Evolutionary conservation across 2,329 filamentous ascomycete genomes (phyloP).

Genomic region (Blastomyces percursus): DNA sequence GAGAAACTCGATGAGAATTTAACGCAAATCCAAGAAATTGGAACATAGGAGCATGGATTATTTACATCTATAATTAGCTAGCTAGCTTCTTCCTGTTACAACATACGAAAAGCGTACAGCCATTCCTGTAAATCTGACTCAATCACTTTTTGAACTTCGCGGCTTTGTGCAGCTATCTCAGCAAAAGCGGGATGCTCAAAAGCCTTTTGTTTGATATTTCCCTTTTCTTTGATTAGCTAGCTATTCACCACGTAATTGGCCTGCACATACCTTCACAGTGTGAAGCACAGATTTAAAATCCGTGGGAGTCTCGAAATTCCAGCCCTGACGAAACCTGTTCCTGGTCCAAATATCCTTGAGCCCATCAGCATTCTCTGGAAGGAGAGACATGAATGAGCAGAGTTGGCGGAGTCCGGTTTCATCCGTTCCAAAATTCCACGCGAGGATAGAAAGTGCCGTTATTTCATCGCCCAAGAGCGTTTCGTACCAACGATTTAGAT

Average conservation of each 20-base stretch:
- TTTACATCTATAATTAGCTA: background rate
- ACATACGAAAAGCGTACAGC: background rate
- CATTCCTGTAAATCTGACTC: background rate
- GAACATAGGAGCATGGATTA: background rate
- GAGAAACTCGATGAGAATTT: too few species aligned
- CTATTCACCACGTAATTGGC: background rate
- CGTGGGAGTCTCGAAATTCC: background rate
- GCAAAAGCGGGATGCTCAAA: background rate
- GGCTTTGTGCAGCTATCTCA: background rate
- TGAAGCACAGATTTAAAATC: background rate
- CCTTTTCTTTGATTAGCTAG: constrained; percentile 1
- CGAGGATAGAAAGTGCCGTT: background rate
- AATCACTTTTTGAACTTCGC: background rate
- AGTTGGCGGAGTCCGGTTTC: background rate
- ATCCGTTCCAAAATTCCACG: background rate
- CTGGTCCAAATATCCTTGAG: background rate
- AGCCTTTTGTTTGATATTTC: constrained; percentile 1
- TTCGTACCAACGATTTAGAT: background rate
- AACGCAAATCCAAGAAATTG: too few species aligned
- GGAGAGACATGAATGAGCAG: background rate
- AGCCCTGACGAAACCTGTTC: background rate
- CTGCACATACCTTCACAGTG: constrained; percentile 1
- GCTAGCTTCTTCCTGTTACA: background rate
- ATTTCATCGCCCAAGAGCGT: background rate
- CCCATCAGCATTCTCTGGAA: background rate